Conservation (phyloP, 805 yeast species). For the Pichia gijzeniarum region DNA sequence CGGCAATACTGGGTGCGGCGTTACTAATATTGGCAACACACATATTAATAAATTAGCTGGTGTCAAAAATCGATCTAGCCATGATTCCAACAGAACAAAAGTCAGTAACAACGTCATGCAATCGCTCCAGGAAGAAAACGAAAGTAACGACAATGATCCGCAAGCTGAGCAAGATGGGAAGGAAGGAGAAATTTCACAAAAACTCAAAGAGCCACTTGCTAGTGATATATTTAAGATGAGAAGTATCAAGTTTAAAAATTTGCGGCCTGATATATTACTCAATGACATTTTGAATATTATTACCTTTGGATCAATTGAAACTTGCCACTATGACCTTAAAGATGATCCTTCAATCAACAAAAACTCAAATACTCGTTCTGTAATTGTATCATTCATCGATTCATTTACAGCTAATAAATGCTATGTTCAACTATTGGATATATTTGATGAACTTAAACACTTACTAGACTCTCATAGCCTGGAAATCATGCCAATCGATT, state of each 20-base stretch:
- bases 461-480: constrained; percentile 35
- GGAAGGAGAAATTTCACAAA: too few relatives aligned
- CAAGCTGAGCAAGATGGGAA: neutral
- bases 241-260: constrained; percentile 18
- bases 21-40: too few relatives aligned
- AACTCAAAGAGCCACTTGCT: too few relatives aligned
- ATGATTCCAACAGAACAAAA: too few relatives aligned
- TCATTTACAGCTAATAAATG: constrained; percentile 18
- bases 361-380: constrained; percentile 1
- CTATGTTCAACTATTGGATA: constrained; percentile 14
- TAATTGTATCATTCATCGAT: constrained; percentile 23
- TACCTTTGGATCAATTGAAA: constrained; percentile 58
- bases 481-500: constrained; percentile 28
- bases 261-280: constrained; percentile 16
- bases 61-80: neutral
- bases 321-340: constrained; percentile 34
- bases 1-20: too few relatives aligned
- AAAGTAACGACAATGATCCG: neutral
- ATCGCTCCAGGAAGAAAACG: too few relatives aligned
- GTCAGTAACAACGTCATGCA: too few relatives aligned
- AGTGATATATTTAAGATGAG: constrained; percentile 11
- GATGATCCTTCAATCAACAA: neutral
- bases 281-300: constrained; percentile 35
- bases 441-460: constrained; percentile 19
- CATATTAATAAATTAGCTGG: too few relatives aligned